Evolutionary conservation across 2,329 filamentous ascomycete species (phyloP), one percentile per base, ranked within the genome.

Genomic region (Spiromastix sp.): DNA sequence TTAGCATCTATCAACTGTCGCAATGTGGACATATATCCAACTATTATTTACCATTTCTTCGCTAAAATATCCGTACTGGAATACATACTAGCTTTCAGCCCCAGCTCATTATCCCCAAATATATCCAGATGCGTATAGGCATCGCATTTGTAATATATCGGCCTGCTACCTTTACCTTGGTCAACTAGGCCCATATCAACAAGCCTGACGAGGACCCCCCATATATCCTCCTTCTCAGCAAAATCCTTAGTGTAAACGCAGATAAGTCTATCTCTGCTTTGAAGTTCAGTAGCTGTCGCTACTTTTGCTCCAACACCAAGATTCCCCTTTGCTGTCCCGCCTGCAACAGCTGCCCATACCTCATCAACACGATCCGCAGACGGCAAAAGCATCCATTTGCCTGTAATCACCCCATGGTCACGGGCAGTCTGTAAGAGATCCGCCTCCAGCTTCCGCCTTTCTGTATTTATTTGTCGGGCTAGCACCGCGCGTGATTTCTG

Each of bases 171-270:
- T 64, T 63, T 33, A 10, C 50, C 47, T 16, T 44, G 41, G 5
- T 51, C 47, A 11, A 80, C 65, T 24, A 91, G 59, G 5, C 70
- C 75, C 39, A 86, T 61, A 37, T 76, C 65, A 33, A 70, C 68
- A 42, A 93, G 56, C 44, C 65, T 70, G 39, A 64, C 51, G 25
- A 89, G 60, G 3, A 93, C 81, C 28, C 81, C 69, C 18, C 66
- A 68, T 4, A 93, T 71, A 51, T 93, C 84, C 3, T 68, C 61
- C 34, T 61, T 67, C 50, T 93, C 77, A 18, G 63, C 63, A 51
- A 86, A 91, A 54, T 93, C 76, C 27, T 66, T 63, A 4, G 84
- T 93, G 55, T 93, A 93, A 5, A 93, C 65, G 45, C 81, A 87
- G 17, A 93, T 75, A 27, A 91, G 58, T 13, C 76, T 68, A 11